phyloP scores from a whole-genome alignment of 2,329 filamentous ascomycete species.

The Colletotrichum noveboracense region DNA sequence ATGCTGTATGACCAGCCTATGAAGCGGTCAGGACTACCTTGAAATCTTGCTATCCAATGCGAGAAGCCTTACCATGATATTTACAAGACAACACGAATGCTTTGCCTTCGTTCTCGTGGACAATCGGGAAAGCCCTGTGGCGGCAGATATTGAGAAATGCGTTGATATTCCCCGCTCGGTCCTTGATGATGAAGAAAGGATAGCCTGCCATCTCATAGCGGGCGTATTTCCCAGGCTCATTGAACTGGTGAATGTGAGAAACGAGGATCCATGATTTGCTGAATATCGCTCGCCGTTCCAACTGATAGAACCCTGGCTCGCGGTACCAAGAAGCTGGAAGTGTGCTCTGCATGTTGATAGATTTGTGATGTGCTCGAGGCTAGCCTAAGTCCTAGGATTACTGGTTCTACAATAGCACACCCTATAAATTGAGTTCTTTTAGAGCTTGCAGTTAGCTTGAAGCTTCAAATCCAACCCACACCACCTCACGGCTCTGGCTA shows the following conservation, averaged over 20 bases:
- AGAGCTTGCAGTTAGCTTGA: not conserved
- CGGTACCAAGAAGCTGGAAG: constrained; percentile 27
- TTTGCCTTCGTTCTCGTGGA: not conserved
- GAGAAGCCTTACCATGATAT: not conserved
- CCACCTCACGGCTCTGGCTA: not conserved
- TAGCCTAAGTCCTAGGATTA: not conserved
- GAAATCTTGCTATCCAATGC: not conserved
- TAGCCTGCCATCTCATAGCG: constrained; percentile 20
- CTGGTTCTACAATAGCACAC: not conserved
- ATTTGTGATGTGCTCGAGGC: not conserved
- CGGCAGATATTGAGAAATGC: constrained; percentile 23
- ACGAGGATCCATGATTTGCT: constrained; percentile 36
- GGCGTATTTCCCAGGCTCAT: constrained; percentile 13
- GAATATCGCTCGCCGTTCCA: constrained; percentile 43
- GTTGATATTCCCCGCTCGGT: constrained; percentile 15
- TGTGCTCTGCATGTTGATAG: constrained; percentile 6
- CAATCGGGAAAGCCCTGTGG: constrained; percentile 21
- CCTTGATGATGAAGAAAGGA: constrained; percentile 23
- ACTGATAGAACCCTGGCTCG: constrained; percentile 38
- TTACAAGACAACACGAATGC: not conserved
- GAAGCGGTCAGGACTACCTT: not conserved
- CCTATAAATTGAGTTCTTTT: not conserved
- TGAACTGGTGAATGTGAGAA: constrained; percentile 23
- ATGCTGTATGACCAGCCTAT: constrained; percentile 49
- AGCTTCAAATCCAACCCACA: not conserved